Evolutionary conservation across 345 rosid species (phyloP).

Genomic region (Salix dunnii): DNA sequence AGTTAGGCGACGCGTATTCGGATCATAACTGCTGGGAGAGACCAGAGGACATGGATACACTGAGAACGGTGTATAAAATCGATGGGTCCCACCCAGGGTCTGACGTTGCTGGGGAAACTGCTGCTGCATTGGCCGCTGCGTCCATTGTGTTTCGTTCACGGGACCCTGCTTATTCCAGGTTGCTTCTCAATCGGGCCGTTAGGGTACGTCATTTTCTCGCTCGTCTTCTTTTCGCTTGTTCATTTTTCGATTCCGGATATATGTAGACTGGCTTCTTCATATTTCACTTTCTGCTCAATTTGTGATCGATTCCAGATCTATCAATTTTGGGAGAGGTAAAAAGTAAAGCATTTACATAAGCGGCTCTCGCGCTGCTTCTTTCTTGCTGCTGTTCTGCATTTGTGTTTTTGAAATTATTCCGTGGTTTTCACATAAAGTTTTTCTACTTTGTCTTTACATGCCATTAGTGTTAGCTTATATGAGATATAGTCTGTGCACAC

Average conservation of each 20-base stretch:
- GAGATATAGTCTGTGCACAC: not conserved
- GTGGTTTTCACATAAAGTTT: not conserved
- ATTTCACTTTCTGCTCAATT: not conserved
- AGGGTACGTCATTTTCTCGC: constrained; percentile 28
- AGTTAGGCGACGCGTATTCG: constrained; percentile 32
- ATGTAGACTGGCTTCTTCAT: not conserved
- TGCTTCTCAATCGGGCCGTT: constrained; percentile 35
- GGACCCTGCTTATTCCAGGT: constrained; percentile 26
- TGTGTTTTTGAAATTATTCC: not conserved
- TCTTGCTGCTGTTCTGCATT: not conserved
- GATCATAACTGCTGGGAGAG: constrained; percentile 39
- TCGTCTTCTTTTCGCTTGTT: not conserved
- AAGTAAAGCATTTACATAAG: too few species aligned
- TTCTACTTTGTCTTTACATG: not conserved
- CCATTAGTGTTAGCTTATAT: not conserved
- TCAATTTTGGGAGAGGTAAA: too few species aligned
- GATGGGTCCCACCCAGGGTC: constrained; percentile 31
- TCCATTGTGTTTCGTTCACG: constrained; percentile 34
- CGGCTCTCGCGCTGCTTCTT: too few species aligned
- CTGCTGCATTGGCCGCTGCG: constrained; percentile 37
- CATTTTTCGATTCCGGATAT: too few species aligned
- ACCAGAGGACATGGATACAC: constrained; percentile 38
- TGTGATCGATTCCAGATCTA: not conserved
- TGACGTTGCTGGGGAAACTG: constrained; percentile 37
- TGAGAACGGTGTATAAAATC: constrained; percentile 25